Evolutionary conservation across 345 rosid genomes (phyloP), one percentile per base, ranked within the genome.

Genomic region (Schrenkiella parvula): DNA sequence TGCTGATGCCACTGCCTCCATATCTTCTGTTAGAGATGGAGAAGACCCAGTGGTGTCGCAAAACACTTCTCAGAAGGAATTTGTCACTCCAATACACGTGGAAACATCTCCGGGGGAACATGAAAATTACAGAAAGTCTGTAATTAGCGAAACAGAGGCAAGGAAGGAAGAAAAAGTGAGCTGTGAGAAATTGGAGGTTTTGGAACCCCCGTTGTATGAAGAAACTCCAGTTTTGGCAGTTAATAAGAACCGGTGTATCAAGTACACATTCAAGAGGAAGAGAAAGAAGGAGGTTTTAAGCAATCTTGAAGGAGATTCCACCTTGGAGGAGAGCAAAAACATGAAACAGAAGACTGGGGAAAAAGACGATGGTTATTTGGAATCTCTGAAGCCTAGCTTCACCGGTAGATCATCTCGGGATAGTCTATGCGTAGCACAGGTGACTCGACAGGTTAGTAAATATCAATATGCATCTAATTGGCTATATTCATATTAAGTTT

Each of bases 201-300:
- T 73, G 18, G 62, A 78, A 25, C 79, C 87, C 74, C 56, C 64
- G 76, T 51, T 74, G 44, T 68, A 61, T 73, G 84, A 79, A 57
- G 70, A 54, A 64, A 25, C 78, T 78, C 68, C 76, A 39, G 54
- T 51, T 64, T 55, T 47, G 50, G 74, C 78, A 71, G 65, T 77
- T 22, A 47, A 23, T 31, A 68, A 82, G 57, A 84, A 68, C 53
- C 84, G 82, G 72, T 76, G 83, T 73, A 80, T 89, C 28, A 88
- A 84, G 82, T 84, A 85, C 82, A 92, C 96, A 17, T 92, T 92
- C 82, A 74, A 77, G 72, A 89, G 98, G 79, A 89, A 89, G 78
- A 80, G 92, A 66, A 89, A 82, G 83, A 88, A 71, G 88, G 91
- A 84, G 62, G 71, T 68, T 70, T 57, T 71, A 71, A 80, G 76